Evolutionary conservation across 257 asterid species (phyloP).

Genomic region (Schizonepeta tenuifolia): DNA sequence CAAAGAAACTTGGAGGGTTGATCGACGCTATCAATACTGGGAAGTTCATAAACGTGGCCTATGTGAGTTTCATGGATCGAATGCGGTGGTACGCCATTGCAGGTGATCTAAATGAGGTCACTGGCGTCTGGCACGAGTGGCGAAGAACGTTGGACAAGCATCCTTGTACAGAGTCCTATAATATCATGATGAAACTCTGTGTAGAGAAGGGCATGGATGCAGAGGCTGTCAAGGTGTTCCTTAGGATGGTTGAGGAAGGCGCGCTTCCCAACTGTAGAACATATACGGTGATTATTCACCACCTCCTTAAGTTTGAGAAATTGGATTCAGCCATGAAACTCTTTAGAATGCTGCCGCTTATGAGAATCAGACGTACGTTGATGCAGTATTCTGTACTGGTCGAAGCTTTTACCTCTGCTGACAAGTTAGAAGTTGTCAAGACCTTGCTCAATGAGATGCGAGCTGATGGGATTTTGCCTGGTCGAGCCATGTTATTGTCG

Average conservation of each 20-base stretch:
- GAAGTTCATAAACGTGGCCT: conserved; percentile 60
- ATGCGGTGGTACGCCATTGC: conserved; percentile 81
- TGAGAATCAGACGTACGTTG: conserved; percentile 76
- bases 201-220: conserved; percentile 65
- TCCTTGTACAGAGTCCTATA: conserved; percentile 83
- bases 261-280: conserved; percentile 92
- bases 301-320: conserved; percentile 57
- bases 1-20: conserved; percentile 59
- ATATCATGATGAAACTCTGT: conserved; percentile 69
- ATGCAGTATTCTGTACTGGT: conserved; percentile 75
- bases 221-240: conserved; percentile 68
- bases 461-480: conserved; percentile 85
- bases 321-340: conserved; percentile 68
- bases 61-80: conserved; percentile 80
- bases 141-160: conserved; percentile 55
- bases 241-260: conserved; percentile 72
- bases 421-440: conserved; percentile 55
- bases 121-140: conserved; percentile 77
- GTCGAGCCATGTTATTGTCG: conserved; percentile 67
- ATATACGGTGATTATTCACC: conserved; percentile 74
- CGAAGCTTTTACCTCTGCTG: conserved; percentile 51
- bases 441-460: conserved; percentile 80
- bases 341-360: conserved; percentile 63
- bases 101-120: conserved; percentile 70
- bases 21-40: conserved; percentile 72